Conservation (phyloP, 1,139 yeast species). For the Diutina neorugosa region DNA sequence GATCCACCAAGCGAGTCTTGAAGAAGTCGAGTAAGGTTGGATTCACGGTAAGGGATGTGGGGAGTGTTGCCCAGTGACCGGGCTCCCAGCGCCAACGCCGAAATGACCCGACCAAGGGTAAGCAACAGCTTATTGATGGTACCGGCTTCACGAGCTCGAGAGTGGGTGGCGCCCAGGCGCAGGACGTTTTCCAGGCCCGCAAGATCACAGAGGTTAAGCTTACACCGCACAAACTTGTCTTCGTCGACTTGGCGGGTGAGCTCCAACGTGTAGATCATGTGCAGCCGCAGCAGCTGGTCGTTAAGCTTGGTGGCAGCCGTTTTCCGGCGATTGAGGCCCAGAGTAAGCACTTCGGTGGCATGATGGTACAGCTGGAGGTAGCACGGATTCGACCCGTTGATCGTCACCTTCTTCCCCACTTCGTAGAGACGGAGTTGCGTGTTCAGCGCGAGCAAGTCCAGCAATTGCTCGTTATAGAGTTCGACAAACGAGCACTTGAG, state of each 20-base stretch:
- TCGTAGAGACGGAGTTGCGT: slow-evolving; percentile 6
- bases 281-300: slow-evolving; percentile 9
- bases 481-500: slow-evolving; percentile 10
- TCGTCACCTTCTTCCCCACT: slow-evolving; percentile 22
- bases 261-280: slow-evolving; percentile 9
- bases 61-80: not conserved
- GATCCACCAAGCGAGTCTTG: slow-evolving; percentile 10
- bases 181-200: slow-evolving; percentile 10
- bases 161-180: slow-evolving; percentile 9
- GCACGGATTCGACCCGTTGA: slow-evolving; percentile 47
- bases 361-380: slow-evolving; percentile 39
- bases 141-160: slow-evolving; percentile 11
- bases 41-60: slow-evolving; percentile 13
- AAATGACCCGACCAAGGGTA: slow-evolving; percentile 10
- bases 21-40: slow-evolving; percentile 10
- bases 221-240: slow-evolving; percentile 5
- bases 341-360: slow-evolving; percentile 20
- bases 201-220: slow-evolving; percentile 10
- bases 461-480: slow-evolving; percentile 10
- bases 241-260: slow-evolving; percentile 6
- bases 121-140: slow-evolving; percentile 10
- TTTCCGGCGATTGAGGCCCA: slow-evolving; percentile 8
- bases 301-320: slow-evolving; percentile 10
- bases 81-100: slow-evolving; percentile 6
- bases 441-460: slow-evolving; percentile 22